These are phyloP conservation scores for Paraleonurus japonicus DNA, from an alignment of 257 asterid genomes.

Conservation along the genomic window DNA sequence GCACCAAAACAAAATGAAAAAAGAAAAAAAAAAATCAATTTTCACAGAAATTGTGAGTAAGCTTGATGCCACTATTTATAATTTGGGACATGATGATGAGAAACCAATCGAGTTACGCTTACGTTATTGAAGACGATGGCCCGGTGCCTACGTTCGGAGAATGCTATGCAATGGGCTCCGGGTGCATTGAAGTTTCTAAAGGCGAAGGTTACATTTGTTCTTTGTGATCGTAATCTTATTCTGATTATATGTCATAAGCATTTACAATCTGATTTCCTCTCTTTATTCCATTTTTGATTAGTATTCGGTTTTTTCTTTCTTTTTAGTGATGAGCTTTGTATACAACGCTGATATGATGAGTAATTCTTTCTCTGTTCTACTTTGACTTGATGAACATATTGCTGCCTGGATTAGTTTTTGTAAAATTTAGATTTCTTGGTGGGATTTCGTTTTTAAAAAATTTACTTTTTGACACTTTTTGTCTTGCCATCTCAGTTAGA, in stretches of 20 bases:
- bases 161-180: not conserved
- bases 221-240: constrained; percentile 23
- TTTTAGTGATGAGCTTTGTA: not conserved
- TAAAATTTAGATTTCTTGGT: not conserved
- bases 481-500: no score
- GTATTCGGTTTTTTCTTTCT: not conserved
- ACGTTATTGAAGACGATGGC: constrained; percentile 3
- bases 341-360: not conserved
- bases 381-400: not conserved
- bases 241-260: constrained; percentile 13
- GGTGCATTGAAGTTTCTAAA: not conserved
- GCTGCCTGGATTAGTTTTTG: not conserved
- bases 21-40: not conserved
- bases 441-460: no score
- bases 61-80: constrained; percentile 1
- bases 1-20: constrained; percentile 67
- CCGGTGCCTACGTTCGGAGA: not conserved
- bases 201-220: not conserved
- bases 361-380: not conserved
- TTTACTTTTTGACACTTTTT: no score
- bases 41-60: constrained; percentile 4
- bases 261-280: constrained; percentile 5
- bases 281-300: not conserved
- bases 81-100: not conserved
- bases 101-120: not conserved